A percentile compares a stretch with the other conserved stretches of the same genome.
Conservation (phyloP, 2,329 filamentous ascomycete species). For the Phyllosticta citrichinensis region DNA sequence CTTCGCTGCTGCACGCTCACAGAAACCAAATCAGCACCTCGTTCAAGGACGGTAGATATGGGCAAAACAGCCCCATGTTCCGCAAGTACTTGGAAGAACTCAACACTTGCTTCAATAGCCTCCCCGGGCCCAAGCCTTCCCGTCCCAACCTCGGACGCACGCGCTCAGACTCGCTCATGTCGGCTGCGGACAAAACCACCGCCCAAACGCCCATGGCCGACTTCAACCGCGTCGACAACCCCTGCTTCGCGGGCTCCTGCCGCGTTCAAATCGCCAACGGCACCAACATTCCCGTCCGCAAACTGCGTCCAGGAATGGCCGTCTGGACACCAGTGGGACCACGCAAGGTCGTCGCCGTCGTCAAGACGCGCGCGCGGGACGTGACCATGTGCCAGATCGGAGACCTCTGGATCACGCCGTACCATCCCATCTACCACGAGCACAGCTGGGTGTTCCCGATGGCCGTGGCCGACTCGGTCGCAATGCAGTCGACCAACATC, state of each 20-base stretch:
- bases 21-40: conserved; percentile 49
- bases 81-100: conserved; percentile 39
- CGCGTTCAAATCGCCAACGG: conserved; percentile 38
- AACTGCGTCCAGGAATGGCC: conserved; percentile 36
- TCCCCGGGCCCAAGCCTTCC: conserved; percentile 18
- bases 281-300: conserved; percentile 30
- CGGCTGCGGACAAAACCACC: not conserved
- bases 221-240: conserved; percentile 34
- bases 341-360: conserved; percentile 40
- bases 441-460: conserved; percentile 41
- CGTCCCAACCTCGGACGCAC: not conserved
- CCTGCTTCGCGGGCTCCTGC: conserved; percentile 46
- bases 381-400: conserved; percentile 38
- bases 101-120: conserved; percentile 33
- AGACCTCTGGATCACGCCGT: conserved; percentile 45
- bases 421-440: conserved; percentile 44
- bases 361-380: conserved; percentile 38
- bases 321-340: conserved; percentile 39
- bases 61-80: conserved; percentile 43
- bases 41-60: conserved; percentile 53
- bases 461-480: conserved; percentile 20
- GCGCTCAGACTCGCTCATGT: not conserved
- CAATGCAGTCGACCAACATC: conserved; percentile 41
- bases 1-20: conserved; percentile 47
- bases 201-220: conserved; percentile 27